Base-by-base conservation (phyloP, 2,329 filamentous ascomycete genomes). In the Cercospora beticola region DNA sequence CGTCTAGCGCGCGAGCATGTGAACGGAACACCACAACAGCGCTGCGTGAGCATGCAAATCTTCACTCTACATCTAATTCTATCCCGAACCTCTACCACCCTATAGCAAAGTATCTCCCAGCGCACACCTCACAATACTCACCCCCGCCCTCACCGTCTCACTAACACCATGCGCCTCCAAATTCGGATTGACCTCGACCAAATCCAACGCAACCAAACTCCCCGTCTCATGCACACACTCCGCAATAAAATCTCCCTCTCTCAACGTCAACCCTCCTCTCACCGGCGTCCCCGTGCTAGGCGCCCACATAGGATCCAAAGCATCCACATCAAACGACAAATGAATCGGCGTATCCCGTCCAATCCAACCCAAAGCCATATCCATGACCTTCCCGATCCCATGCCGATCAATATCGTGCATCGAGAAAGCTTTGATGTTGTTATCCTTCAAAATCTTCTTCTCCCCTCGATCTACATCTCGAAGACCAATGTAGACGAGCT, bases 371-470 rank as follows among this genome's bases (percentile, higher is more conserved):
- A 99, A 86, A n/a, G 94, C 94, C 94, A 97, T 97, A 77, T 98
- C 95, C 83, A 99, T 93, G 72, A 99, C 93, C 73, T 90, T 91
- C 65, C 95, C 95, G 76, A 99, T 99, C 58, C 95, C 95, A 78
- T 98, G 86, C 64, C 92, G 87, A 81, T 99, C 95, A 80, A 99
- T 91, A 79, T 99, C 95, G 79, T 97, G 95, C 95, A 99, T 99
- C 83, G 91, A 94, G 78, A 98, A 99, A 4, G 94, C 94, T 85
- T 92, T 94, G 84, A 99, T 95, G 52, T 91, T 90, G 77, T 98
- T 85, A 73, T 98, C 92, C 67, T 90, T 87, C 72, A 99, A 83
- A 70, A 97, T 92, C 83, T 89, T 87, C 90, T 97, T 98, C 89
- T 99, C 95, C 52, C 89, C 92, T n/a, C 87, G 82, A 79, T 99